A percentile compares a stretch with the other conserved stretches of the same genome.
Evolutionary conservation across 2,329 filamentous ascomycete genomes (phyloP).

Genomic region (Neofusicoccum laricinum): DNA sequence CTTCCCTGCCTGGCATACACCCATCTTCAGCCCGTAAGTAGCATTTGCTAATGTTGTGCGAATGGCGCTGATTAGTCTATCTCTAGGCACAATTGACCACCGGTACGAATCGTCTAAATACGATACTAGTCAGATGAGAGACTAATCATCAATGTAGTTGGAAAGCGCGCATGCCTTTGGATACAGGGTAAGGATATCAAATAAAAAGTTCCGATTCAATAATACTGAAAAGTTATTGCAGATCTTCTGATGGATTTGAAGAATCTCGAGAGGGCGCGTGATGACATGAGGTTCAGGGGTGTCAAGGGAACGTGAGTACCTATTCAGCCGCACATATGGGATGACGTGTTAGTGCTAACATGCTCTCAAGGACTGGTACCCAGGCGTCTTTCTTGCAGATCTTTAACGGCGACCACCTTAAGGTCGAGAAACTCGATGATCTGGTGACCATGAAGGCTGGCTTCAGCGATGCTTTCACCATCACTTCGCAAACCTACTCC

Average conservation of each 20-base stretch:
- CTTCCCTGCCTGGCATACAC: conserved; percentile 75
- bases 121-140: background rate
- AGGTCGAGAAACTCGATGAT: conserved; percentile 62
- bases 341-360: background rate
- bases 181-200: conserved; percentile 51
- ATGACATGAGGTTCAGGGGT: conserved; percentile 71
- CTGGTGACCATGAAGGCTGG: conserved; percentile 65
- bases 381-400: conserved; percentile 76
- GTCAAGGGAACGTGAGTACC: conserved; percentile 39
- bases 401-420: conserved; percentile 59
- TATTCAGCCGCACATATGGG: background rate
- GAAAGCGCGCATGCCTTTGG: conserved; percentile 70
- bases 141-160: conserved; percentile 42
- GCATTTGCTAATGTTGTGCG: conserved; percentile 9
- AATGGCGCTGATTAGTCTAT: conserved; percentile 28
- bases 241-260: conserved; percentile 71
- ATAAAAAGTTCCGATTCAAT: background rate
- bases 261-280: conserved; percentile 66
- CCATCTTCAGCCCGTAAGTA: conserved; percentile 59
- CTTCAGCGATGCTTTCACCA: conserved; percentile 58
- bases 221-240: background rate
- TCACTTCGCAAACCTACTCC: conserved; percentile 72
- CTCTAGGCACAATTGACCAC: conserved; percentile 55
- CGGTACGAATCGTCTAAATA: background rate
- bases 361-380: conserved; percentile 4